Conservation (phyloP, 1,139 yeast species). For the Hyphopichia khmerensis region DNA sequence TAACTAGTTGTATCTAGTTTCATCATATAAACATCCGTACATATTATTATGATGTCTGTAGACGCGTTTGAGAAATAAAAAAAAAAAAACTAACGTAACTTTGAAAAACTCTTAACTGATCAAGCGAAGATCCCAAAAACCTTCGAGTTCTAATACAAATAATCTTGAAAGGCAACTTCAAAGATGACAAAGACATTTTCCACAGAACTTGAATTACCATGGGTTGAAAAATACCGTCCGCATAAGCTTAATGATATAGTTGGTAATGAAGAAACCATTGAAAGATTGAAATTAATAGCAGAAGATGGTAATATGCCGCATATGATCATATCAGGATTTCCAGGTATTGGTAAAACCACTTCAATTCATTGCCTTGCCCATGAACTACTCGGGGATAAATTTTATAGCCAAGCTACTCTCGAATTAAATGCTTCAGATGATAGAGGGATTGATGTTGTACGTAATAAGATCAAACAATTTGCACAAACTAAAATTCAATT, state of each 20-base stretch:
- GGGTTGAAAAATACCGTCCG: conserved; percentile 98
- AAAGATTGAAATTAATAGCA: conserved; percentile 79
- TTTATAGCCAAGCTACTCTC: conserved; percentile 77
- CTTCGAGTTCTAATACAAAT: too few relatives aligned
- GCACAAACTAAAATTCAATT: conserved; percentile 82
- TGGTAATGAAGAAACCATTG: conserved; percentile 89
- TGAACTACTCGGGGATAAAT: conserved; percentile 69
- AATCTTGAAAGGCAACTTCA: too few relatives aligned
- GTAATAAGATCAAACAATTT: conserved; percentile 89
- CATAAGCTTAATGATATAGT: conserved; percentile 76
- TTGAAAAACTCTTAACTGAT: neutral
- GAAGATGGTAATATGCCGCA: conserved; percentile 97
- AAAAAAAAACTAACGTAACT: neutral
- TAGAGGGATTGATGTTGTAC: conserved; percentile 89
- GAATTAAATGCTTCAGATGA: conserved; percentile 94
- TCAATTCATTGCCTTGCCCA: conserved; percentile 88
- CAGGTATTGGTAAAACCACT: conserved; percentile 97
- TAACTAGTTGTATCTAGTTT: too few relatives aligned
- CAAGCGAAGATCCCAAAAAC: too few relatives aligned
- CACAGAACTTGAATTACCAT: conserved; percentile 42
- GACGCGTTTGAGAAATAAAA: conserved; percentile 6
- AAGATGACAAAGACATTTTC: conserved; percentile 10
- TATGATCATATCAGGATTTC: conserved; percentile 88
- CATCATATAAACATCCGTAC: neutral
- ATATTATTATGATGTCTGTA: neutral